A percentile compares a stretch with the other conserved stretches of the same genome.
Evolutionary conservation across 2,329 filamentous ascomycete species (phyloP).

Genomic region (Fusarium anthophilum): DNA sequence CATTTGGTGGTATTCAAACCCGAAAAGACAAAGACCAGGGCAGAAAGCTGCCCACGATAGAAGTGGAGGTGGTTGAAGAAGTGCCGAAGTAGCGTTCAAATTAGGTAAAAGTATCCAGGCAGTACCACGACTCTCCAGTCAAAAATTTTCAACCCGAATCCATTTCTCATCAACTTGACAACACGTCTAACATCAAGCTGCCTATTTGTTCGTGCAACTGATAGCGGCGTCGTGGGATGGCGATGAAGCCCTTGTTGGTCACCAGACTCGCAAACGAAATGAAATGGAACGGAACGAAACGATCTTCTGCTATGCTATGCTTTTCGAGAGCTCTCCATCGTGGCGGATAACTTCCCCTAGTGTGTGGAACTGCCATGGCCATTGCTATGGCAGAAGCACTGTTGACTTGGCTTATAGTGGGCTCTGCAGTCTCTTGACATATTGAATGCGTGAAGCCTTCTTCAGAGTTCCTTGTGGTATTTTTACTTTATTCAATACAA

Average conservation of each 20-base stretch:
- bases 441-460: slow-evolving; percentile 1
- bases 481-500: slow-evolving; percentile 1
- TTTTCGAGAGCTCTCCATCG: slow-evolving; percentile 7
- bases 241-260: slow-evolving; percentile 40
- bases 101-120: slow-evolving; percentile 50
- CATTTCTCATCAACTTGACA: slow-evolving; percentile 47
- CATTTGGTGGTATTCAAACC: slow-evolving; percentile 20
- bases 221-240: slow-evolving; percentile 41
- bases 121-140: slow-evolving; percentile 46
- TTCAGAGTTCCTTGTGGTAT: slow-evolving; percentile 9
- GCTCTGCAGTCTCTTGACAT: slow-evolving; percentile 4
- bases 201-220: slow-evolving; percentile 40
- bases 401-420: slow-evolving; percentile 15
- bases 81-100: slow-evolving; percentile 45
- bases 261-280: slow-evolving; percentile 38
- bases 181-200: slow-evolving; percentile 29
- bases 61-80: slow-evolving; percentile 39
- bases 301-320: not conserved
- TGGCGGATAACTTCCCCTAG: slow-evolving; percentile 18
- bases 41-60: slow-evolving; percentile 33
- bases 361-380: not conserved
- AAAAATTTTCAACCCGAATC: slow-evolving; percentile 48
- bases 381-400: not conserved
- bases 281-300: not conserved
- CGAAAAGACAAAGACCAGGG: not conserved